phyloP scores from a whole-genome alignment of 768 basidiomycete genomes.

The Russula dissimulans region DNA sequence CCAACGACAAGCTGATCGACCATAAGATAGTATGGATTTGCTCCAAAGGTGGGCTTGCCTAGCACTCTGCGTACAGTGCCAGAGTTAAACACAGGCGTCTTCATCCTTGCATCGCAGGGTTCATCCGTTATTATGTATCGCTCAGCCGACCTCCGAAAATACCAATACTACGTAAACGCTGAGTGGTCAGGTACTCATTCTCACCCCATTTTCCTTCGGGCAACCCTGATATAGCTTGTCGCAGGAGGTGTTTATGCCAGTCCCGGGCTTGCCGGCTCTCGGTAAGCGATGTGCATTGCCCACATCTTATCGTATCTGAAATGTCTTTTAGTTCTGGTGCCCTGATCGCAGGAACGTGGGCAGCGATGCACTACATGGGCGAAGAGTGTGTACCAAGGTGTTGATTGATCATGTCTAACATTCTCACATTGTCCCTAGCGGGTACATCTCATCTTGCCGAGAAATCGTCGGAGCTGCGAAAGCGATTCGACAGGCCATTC shows the following conservation, averaged over 20 bases:
- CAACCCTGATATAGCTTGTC: constrained; percentile 18
- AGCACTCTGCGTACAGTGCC: neutral
- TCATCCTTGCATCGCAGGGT: constrained; percentile 38
- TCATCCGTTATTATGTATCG: constrained; percentile 95
- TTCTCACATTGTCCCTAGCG: constrained; percentile 35
- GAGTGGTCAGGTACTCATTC: constrained; percentile 57
- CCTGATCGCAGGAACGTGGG: constrained; percentile 92
- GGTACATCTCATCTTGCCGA: constrained; percentile 80
- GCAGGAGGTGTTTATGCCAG: constrained; percentile 84
- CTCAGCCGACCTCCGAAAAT: constrained; percentile 58
- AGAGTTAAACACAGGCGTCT: neutral
- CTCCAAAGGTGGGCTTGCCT: constrained; percentile 59
- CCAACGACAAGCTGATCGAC: constrained; percentile 10
- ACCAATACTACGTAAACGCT: constrained; percentile 83
- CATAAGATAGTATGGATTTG: constrained; percentile 70
- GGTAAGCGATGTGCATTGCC: constrained; percentile 38
- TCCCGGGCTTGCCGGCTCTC: constrained; percentile 82
- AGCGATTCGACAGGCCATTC: constrained; percentile 58
- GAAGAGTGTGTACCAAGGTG: constrained; percentile 46
- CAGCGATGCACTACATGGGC: constrained; percentile 91
- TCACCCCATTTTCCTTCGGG: neutral
- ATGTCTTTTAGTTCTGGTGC: constrained; percentile 65
- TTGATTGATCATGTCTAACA: neutral
- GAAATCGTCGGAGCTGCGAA: constrained; percentile 71
- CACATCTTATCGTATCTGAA: neutral